Evolutionary conservation across 495 filamentous ascomycete species (phyloP).

Genomic region (Talaromyces borbonicus): DNA sequence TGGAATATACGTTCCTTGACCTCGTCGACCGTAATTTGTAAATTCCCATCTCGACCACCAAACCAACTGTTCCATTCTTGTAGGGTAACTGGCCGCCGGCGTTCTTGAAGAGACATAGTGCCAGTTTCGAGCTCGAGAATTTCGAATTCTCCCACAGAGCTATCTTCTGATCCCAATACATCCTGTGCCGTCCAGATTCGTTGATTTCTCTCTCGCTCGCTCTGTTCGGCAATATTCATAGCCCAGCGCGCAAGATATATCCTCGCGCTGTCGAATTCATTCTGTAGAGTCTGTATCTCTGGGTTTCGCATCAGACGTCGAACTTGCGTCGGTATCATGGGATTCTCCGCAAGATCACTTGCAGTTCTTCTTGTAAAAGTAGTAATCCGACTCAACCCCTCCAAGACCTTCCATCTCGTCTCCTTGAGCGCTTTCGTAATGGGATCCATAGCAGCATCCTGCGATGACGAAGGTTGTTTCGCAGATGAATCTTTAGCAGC

Average conservation of each 20-base stretch:
- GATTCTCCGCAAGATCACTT: conserved; percentile 83
- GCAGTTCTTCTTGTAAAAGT: conserved; percentile 89
- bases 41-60: conserved; percentile 56
- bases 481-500: conserved; percentile 17
- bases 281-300: conserved; percentile 88
- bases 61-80: conserved; percentile 87
- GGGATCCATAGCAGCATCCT: conserved; percentile 84
- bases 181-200: conserved; percentile 90
- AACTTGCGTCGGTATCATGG: conserved; percentile 78
- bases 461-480: conserved; percentile 24
- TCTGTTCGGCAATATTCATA: conserved; percentile 96
- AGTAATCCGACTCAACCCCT: conserved; percentile 92
- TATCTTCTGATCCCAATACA: conserved; percentile 87
- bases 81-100: conserved; percentile 64
- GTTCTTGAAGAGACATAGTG: conserved; percentile 57
- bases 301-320: conserved; percentile 79
- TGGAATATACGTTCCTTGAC: conserved; percentile 96
- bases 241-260: conserved; percentile 94
- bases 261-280: conserved; percentile 93
- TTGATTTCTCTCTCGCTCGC: conserved; percentile 71
- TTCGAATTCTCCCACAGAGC: conserved; percentile 90
- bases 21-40: conserved; percentile 75
- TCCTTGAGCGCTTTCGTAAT: conserved; percentile 92
- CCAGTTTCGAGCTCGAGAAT: conserved; percentile 74
- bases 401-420: conserved; percentile 88